Evolutionary conservation across 768 basidiomycete species (phyloP).

Genomic region (Suillus luteus): DNA sequence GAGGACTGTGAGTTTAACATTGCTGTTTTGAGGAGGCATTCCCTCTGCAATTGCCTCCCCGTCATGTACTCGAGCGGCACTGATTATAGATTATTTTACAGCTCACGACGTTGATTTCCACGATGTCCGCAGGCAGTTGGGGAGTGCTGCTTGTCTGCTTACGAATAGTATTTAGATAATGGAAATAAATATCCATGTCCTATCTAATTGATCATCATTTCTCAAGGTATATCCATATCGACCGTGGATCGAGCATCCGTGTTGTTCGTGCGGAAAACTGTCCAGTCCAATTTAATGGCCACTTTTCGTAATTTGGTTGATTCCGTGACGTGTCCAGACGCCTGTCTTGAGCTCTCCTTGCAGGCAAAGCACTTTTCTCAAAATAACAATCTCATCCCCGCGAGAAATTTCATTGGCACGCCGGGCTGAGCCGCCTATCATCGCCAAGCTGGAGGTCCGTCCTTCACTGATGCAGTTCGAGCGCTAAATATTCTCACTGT

Average conservation of each 20-base stretch:
- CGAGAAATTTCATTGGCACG: conserved; percentile 8
- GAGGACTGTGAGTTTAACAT: conserved; percentile 82
- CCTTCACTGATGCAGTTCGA: neutral
- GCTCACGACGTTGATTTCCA: conserved; percentile 98
- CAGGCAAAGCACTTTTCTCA: neutral
- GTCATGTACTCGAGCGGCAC: conserved; percentile 7
- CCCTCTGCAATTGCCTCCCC: conserved; percentile 4
- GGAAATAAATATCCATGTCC: conserved; percentile 8
- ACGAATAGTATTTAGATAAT: conserved; percentile 33
- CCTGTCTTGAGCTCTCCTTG: neutral
- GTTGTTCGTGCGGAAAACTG: conserved; percentile 11
- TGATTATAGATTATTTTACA: conserved; percentile 37
- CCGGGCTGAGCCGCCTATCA: conserved; percentile 1
- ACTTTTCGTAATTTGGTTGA: neutral
- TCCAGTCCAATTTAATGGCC: conserved; percentile 1
- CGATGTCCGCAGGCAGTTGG: conserved; percentile 85
- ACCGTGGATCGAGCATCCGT: conserved; percentile 14
- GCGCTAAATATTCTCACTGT: conserved; percentile 6
- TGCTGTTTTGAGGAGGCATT: conserved; percentile 1
- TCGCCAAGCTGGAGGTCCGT: neutral
- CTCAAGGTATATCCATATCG: conserved; percentile 11
- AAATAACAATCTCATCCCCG: conserved; percentile 6
- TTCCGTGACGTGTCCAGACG: conserved; percentile 4
- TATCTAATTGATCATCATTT: conserved; percentile 12
- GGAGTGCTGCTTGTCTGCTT: conserved; percentile 71